Conservation (phyloP, 805 yeast genomes). For the Kregervanrija delftensis region DNA sequence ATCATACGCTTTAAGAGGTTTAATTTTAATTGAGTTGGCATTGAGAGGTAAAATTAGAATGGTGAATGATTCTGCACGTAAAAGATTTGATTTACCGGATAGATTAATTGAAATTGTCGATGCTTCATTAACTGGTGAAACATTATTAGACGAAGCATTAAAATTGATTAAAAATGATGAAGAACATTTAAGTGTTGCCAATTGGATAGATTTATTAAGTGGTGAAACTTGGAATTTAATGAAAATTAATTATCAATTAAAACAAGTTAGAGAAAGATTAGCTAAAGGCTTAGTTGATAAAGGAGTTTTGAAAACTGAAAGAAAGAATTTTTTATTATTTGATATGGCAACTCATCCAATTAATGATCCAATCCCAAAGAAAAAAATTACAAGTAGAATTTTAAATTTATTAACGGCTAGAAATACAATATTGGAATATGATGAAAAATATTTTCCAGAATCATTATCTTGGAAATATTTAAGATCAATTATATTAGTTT, state of each 20-base stretch:
- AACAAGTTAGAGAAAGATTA: slow-evolving; percentile 93
- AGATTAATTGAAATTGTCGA: slow-evolving; percentile 84
- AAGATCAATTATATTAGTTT: slow-evolving; percentile 74
- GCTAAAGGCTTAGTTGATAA: slow-evolving; percentile 97
- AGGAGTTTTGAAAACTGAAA: slow-evolving; percentile 92
- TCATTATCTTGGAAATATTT: slow-evolving; percentile 61
- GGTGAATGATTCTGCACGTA: slow-evolving; percentile 87
- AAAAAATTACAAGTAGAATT: slow-evolving; percentile 67
- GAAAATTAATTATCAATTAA: slow-evolving; percentile 91
- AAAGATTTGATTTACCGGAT: slow-evolving; percentile 82
- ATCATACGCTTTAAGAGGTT: slow-evolving; percentile 92
- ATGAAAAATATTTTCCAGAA: slow-evolving; percentile 62
- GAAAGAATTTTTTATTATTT: slow-evolving; percentile 86
- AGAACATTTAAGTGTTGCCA: slow-evolving; percentile 66
- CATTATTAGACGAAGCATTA: slow-evolving; percentile 85
- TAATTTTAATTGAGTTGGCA: slow-evolving; percentile 87
- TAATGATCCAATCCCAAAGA: slow-evolving; percentile 80
- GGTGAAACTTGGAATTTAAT: slow-evolving; percentile 97
- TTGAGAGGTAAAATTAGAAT: slow-evolving; percentile 83
- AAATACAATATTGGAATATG: slow-evolving; percentile 49
- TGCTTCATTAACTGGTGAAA: slow-evolving; percentile 87
- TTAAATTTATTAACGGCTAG: slow-evolving; percentile 65
- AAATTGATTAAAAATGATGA: slow-evolving; percentile 84
- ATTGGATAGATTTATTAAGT: slow-evolving; percentile 89
- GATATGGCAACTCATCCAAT: slow-evolving; percentile 99